Conservation (phyloP, 164 flowering plant genomes). For the Nymphaea thermarum region DNA sequence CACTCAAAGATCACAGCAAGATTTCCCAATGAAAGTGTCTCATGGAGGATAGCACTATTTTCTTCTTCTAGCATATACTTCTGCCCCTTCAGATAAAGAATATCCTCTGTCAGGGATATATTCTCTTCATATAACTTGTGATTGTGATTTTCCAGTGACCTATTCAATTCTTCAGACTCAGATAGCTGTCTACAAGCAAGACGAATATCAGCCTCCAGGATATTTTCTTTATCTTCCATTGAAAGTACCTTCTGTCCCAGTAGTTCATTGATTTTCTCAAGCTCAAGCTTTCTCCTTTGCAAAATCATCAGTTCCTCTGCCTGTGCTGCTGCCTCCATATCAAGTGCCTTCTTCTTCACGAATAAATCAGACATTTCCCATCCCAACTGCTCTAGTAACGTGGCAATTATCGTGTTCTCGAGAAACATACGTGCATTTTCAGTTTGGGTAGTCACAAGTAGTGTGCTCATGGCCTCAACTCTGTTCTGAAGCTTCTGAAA, state of each 20-base stretch:
- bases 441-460: slow-evolving; percentile 26
- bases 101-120: slow-evolving; percentile 21
- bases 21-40: slow-evolving; percentile 25
- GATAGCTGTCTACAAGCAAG: slow-evolving; percentile 14
- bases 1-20: slow-evolving; percentile 40
- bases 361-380: slow-evolving; percentile 28
- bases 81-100: slow-evolving; percentile 32
- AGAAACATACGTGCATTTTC: slow-evolving; percentile 46
- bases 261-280: slow-evolving; percentile 29
- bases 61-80: slow-evolving; percentile 40
- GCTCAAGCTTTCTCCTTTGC: slow-evolving; percentile 36
- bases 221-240: slow-evolving; percentile 16
- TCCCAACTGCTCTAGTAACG: slow-evolving; percentile 41
- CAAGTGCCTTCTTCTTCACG: slow-evolving; percentile 22
- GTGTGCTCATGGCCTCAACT: too few species aligned
- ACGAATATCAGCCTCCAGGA: slow-evolving; percentile 24
- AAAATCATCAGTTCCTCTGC: slow-evolving; percentile 22
- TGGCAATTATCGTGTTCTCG: slow-evolving; percentile 52
- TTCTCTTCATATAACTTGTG: slow-evolving; percentile 29
- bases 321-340: slow-evolving; percentile 22
- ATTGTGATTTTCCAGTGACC: slow-evolving; percentile 27
- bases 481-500: too few species aligned
- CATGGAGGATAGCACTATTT: slow-evolving; percentile 25
- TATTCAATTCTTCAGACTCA: slow-evolving; percentile 22
- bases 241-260: slow-evolving; percentile 25